Evolutionary conservation across 306 rosid species (phyloP), one percentile per base, ranked within the genome.

Genomic region (Cucurbita argyrosperma): DNA sequence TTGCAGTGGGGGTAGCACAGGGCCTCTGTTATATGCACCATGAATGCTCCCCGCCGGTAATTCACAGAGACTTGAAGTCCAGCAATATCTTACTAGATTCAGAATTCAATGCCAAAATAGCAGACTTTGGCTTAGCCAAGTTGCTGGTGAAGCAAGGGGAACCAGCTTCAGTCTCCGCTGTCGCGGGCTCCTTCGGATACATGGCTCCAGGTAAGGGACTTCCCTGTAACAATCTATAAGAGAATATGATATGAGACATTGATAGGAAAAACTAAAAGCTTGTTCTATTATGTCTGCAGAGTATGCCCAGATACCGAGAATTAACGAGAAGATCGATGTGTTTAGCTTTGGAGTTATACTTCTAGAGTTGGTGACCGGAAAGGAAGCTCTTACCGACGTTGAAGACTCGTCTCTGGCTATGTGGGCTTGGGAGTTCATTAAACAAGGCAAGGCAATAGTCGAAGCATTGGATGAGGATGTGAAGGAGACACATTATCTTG

Each of bases 11-110:
- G 5, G 79, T 80, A 7, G 97, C 98, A 5, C 90, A 71, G 30
- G 98, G 97, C 71, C 87, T 93, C 83, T 69, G 84, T 75, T 93
- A 93, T 73, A 93, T 90, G 98, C 97, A 93, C 80, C 88, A 89
- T 66, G 90, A 85, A 19, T 87, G 88, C 37, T 82, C 83, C 47
- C 88, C 87, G 5, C 92, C 94, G 0, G 58, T 90, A 51, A 79
- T 90, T 74, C 98, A 94, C 76, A 61, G 96, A 47, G 98, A 94
- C 74, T 78, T 94, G 55, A 94, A 90, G 71, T 59, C 95, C 15
- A 90, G 97, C 54, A 94, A 94, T 80, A 86, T 90, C 45, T 86
- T 94, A 61, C 80, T 94, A 42, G 97, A 94, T 79, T 64, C 88
- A 2, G 82, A 83, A 1, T 88, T 90, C 85, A 89, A 83, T 15